Base-by-base conservation (phyloP, 441 rosid species). In the Populus hybrid region DNA sequence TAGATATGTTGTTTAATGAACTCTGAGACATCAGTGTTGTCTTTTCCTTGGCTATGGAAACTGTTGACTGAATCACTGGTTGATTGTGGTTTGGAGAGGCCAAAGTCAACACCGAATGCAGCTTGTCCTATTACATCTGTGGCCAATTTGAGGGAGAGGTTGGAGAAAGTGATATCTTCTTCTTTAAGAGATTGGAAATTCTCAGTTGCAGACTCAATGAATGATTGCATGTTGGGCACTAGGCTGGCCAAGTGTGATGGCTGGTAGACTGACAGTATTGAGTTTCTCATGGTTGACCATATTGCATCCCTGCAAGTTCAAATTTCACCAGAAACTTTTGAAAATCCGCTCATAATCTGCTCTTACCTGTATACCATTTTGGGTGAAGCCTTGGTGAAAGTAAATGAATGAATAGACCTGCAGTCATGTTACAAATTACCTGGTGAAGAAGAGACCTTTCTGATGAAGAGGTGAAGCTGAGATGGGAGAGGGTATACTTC, bases 401-500 rank as follows among this genome's bases (percentile, higher is more conserved):
- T 50, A 20, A 73, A 73, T 26, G 69, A 61, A 34, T 73, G 20
- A 59, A 9, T 10, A 70, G 73, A 20, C 36, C n/a, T 26, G n/a
- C 46, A 23, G 16, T 72, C 11, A 40, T 11, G 50, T 50, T 2
- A 50, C 59, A 50, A 1, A 46, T 10, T 78, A 95, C 99, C 85
- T 92, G 69, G 95, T 93, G 91, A 95, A 95, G 90, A 95, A 95
- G 86, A 92, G 97, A 11, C 99, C 98, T 81, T 93, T 92, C 77
- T 92, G 97, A 78, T 93, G 98, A 86, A 95, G 96, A 46, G 99
- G 98, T 71, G 98, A 95, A 70, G 97, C 91, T 66, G 97, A 84
- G 70, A 95, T 95, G 38, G 98, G 98, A 79, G 98, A 93, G n/a
- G 98, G 99, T 67, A 95, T 88, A 89, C 99, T 95, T 84, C 98